These are phyloP conservation scores for Ceratobasidium sp. DNA, from an alignment of 1,284 basidiomycete genomes.

Conservation along the genomic window DNA sequence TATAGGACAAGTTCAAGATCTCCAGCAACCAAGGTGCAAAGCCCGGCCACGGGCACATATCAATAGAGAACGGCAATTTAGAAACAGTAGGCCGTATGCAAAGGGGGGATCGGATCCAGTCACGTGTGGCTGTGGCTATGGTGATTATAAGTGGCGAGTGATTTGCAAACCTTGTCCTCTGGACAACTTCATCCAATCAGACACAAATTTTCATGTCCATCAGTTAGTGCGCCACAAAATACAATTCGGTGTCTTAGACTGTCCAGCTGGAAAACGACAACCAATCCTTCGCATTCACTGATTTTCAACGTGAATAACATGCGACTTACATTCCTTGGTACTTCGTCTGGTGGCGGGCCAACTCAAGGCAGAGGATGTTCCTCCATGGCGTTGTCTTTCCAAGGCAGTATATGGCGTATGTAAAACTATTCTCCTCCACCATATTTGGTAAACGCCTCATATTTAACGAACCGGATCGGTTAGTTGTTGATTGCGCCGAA, in stretches of 20 bases:
- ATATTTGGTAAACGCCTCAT: neutral
- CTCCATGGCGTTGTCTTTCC: conserved; percentile 23
- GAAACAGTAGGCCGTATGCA: too few species aligned
- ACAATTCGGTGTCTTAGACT: neutral
- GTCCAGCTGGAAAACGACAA: neutral
- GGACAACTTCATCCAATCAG: neutral
- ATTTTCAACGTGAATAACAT: neutral
- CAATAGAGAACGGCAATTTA: too few species aligned
- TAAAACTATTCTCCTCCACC: neutral
- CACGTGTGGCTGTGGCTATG: neutral
- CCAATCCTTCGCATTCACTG: too few species aligned
- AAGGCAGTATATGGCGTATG: conserved; percentile 22
- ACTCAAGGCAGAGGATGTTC: conserved; percentile 34
- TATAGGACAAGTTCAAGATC: too few species aligned
- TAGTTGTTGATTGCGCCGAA: conserved; percentile 39
- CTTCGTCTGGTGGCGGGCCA: conserved; percentile 33
- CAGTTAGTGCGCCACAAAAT: neutral
- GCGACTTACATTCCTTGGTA: conserved; percentile 31
- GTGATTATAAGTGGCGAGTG: neutral
- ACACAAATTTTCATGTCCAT: neutral
- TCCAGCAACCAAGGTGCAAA: too few species aligned
- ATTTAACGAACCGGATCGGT: neutral
- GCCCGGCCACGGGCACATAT: too few species aligned
- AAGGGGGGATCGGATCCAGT: too few species aligned
- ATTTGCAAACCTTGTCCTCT: neutral